Evolutionary conservation across 2,329 filamentous ascomycete genomes (phyloP).

Genomic region (Alternaria alternata): DNA sequence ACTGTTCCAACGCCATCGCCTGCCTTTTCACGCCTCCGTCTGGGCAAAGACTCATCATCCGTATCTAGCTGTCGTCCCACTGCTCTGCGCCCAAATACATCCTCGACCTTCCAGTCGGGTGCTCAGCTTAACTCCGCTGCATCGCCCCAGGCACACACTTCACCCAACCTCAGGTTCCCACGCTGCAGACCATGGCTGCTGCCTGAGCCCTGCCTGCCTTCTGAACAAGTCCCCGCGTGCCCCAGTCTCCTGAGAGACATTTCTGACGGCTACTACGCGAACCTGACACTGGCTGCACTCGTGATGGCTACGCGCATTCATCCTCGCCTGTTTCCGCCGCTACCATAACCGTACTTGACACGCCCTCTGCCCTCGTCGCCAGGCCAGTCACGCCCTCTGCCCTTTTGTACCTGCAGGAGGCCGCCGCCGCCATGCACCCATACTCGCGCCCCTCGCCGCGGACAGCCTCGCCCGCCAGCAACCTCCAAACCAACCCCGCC

Average conservation of each 20-base stretch:
- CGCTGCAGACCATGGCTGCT: constrained; percentile 44
- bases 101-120: constrained; percentile 27
- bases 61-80: not conserved
- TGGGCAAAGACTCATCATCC: not conserved
- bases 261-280: constrained; percentile 34
- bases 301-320: constrained; percentile 49
- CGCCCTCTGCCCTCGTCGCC: constrained; percentile 19
- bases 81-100: constrained; percentile 5
- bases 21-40: not conserved
- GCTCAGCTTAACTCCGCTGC: constrained; percentile 42
- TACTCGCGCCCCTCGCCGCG: constrained; percentile 79
- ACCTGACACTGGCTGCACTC: constrained; percentile 41
- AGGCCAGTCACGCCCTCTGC: constrained; percentile 13
- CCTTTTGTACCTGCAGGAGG: constrained; percentile 30
- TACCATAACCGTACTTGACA: constrained; percentile 37
- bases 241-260: constrained; percentile 40
- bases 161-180: constrained; percentile 24
- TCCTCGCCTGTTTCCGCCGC: constrained; percentile 44
- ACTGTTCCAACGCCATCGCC: constrained; percentile 23
- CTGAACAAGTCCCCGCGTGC: constrained; percentile 33
- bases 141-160: constrained; percentile 24
- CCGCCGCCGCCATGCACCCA: constrained; percentile 73
- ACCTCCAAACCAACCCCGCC: constrained; percentile 74
- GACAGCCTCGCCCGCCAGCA: constrained; percentile 75
- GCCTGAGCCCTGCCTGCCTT: constrained; percentile 41